These are phyloP conservation scores for Neopestalotiopsis clavispora DNA, from an alignment of 2,329 filamentous ascomycete genomes.

Conservation along the genomic window DNA sequence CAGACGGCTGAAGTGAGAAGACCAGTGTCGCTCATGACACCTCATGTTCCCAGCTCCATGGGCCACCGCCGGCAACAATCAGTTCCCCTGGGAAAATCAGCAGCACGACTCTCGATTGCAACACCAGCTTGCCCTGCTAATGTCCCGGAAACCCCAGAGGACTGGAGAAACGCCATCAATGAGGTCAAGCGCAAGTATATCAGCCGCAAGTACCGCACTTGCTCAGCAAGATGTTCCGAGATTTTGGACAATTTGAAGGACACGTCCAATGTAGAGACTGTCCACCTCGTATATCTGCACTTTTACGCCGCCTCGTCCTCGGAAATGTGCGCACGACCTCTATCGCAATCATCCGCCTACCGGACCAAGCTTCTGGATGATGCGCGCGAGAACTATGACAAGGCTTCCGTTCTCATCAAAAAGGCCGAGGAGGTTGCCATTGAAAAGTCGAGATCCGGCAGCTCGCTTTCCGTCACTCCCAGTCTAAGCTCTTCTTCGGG, in stretches of 20 bases:
- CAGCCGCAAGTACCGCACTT: slow-evolving; percentile 55
- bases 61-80: slow-evolving; percentile 34
- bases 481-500: slow-evolving; percentile 53
- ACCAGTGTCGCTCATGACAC: slow-evolving; percentile 21
- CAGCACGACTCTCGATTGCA: slow-evolving; percentile 26
- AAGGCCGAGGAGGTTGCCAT: slow-evolving; percentile 47
- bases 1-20: slow-evolving; percentile 22
- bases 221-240: slow-evolving; percentile 57
- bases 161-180: slow-evolving; percentile 56
- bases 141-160: slow-evolving; percentile 48
- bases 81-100: slow-evolving; percentile 28
- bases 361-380: slow-evolving; percentile 55
- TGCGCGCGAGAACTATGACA: slow-evolving; percentile 56
- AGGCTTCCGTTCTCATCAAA: slow-evolving; percentile 52
- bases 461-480: slow-evolving; percentile 40
- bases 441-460: slow-evolving; percentile 42
- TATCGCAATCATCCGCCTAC: slow-evolving; percentile 50
- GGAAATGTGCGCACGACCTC: slow-evolving; percentile 58
- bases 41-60: slow-evolving; percentile 16
- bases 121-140: slow-evolving; percentile 30
- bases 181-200: slow-evolving; percentile 61
- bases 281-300: slow-evolving; percentile 62
- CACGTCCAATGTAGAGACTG: slow-evolving; percentile 50
- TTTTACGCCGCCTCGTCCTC: slow-evolving; percentile 67
- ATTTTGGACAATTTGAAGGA: slow-evolving; percentile 55